Evolutionary conservation across 164 flowering plant species (phyloP).

Genomic region (Dillenia suffruticosa): DNA sequence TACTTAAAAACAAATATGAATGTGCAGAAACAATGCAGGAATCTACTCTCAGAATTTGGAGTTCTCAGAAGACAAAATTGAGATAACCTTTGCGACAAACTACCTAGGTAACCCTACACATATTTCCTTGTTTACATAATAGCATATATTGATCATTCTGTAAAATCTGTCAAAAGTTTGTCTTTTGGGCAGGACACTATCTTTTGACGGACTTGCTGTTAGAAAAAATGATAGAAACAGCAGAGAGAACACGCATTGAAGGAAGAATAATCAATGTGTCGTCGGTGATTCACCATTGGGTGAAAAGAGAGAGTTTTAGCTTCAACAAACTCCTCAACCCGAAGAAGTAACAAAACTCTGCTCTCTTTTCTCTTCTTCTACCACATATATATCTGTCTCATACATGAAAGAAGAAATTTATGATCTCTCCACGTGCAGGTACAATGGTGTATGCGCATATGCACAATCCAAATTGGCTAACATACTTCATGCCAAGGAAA

Average conservation of each 20-base stretch:
- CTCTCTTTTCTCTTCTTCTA: background rate
- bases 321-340: slow-evolving; percentile 64
- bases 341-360: slow-evolving; percentile 33
- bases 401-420: background rate
- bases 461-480: slow-evolving; percentile 89
- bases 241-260: slow-evolving; percentile 56
- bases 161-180: background rate
- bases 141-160: no score
- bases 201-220: slow-evolving; percentile 66
- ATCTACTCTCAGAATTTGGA: slow-evolving; percentile 73
- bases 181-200: slow-evolving; percentile 68
- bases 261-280: slow-evolving; percentile 96
- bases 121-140: background rate
- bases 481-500: slow-evolving; percentile 82
- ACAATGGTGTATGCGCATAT: slow-evolving; percentile 82
- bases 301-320: slow-evolving; percentile 49
- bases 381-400: background rate
- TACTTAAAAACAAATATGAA: background rate
- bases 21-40: slow-evolving; percentile 95
- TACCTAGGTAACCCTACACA: slow-evolving; percentile 62
- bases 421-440: slow-evolving; percentile 38
- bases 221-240: slow-evolving; percentile 86
- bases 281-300: slow-evolving; percentile 87
- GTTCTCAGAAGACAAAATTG: slow-evolving; percentile 90
- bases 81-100: slow-evolving; percentile 95